Conservation (phyloP, 805 yeast genomes). For the Komagataella phaffii region DNA sequence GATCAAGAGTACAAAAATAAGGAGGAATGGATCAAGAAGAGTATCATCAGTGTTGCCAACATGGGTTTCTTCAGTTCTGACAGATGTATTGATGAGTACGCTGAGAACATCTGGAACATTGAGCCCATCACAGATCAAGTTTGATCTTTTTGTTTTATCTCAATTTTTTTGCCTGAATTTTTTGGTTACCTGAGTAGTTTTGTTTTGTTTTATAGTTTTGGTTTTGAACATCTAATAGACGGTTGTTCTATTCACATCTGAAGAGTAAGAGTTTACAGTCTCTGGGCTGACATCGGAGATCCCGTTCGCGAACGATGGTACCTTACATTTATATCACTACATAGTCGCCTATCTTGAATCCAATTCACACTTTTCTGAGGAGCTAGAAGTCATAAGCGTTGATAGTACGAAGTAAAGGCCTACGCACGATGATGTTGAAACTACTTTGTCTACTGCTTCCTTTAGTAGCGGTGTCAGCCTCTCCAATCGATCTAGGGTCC, state of each 20-base stretch:
- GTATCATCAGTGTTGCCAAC: constrained; percentile 72
- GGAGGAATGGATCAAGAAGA: constrained; percentile 65
- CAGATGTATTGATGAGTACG: constrained; percentile 84
- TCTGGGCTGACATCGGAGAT: not conserved
- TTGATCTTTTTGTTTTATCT: not conserved
- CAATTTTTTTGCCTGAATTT: not conserved
- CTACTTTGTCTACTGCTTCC: not conserved
- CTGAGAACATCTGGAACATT: constrained; percentile 85
- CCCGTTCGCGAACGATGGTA: not conserved
- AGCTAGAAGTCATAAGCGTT: not conserved
- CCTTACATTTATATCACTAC: not conserved
- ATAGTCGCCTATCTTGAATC: not conserved
- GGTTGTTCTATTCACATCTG: not conserved
- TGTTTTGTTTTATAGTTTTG: not conserved
- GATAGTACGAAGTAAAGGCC: not conserved
- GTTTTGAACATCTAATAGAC: not conserved
- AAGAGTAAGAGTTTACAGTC: not conserved
- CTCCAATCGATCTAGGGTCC: not conserved
- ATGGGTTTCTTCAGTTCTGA: constrained; percentile 91
- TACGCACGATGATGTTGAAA: not conserved
- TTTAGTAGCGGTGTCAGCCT: not conserved
- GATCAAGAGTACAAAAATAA: constrained; percentile 55
- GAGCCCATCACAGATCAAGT: constrained; percentile 39
- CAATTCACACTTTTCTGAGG: not conserved
- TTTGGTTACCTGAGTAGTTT: not conserved